Percentiles rank a stretch among this genome's conserved stretches.
phyloP scores from a whole-genome alignment of 2,329 filamentous ascomycete species.

The Scedosporium apiospermum region DNA sequence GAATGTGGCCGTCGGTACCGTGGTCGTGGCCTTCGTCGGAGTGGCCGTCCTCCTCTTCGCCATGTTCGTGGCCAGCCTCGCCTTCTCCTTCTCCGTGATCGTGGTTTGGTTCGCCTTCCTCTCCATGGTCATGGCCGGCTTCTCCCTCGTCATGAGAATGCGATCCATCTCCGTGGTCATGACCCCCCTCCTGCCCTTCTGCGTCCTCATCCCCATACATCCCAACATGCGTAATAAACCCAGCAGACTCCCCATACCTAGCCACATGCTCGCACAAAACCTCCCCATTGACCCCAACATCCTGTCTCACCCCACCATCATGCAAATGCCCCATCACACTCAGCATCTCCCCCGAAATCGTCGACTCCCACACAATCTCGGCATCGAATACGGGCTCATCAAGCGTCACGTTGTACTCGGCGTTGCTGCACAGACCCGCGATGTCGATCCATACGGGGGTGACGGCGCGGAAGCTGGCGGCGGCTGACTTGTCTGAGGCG shows the following conservation, averaged over 20 bases:
- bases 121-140: neutral
- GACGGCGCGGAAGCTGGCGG: conserved; percentile 9
- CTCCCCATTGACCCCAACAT: conserved; percentile 2
- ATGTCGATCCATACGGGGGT: conserved; percentile 16
- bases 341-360: conserved; percentile 3
- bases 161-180: neutral
- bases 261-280: neutral
- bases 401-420: conserved; percentile 9
- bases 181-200: neutral
- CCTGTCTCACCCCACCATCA: conserved; percentile 5
- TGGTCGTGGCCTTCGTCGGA: conserved; percentile 5
- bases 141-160: conserved; percentile 1
- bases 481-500: neutral
- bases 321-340: conserved; percentile 4
- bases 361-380: conserved; percentile 1
- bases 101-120: neutral
- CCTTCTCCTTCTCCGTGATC: conserved; percentile 2
- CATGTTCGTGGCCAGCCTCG: neutral
- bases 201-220: conserved; percentile 3
- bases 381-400: neutral
- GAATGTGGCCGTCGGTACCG: neutral
- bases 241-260: conserved; percentile 3
- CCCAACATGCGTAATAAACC: conserved; percentile 6
- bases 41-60: neutral
- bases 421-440: conserved; percentile 13